These are phyloP conservation scores for Penicillium aurantiogriseum DNA, from an alignment of 2,329 filamentous ascomycete species.

Conservation along the genomic window DNA sequence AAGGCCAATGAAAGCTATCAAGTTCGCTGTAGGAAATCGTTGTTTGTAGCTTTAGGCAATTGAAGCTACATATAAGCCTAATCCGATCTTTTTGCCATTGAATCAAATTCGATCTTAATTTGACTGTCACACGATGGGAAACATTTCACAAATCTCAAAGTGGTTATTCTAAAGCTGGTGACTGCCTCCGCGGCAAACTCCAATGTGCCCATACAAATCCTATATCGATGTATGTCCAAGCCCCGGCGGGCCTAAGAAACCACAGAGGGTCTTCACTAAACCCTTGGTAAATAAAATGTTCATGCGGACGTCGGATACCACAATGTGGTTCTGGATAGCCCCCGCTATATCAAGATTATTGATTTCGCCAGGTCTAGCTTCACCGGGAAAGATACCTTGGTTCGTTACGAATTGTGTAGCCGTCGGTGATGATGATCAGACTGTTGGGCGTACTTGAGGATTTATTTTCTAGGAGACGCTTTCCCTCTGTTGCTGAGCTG, in stretches of 20 bases:
- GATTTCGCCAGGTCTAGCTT: no score
- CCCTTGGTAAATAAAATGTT: background rate
- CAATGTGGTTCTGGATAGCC: background rate
- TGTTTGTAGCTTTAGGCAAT: background rate
- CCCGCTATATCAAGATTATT: no score
- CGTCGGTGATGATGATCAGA: background rate
- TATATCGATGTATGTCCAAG: background rate
- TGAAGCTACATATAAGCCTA: background rate
- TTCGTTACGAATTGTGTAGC: background rate
- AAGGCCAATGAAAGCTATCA: background rate
- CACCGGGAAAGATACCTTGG: background rate
- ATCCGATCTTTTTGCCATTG: background rate
- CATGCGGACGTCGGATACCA: background rate
- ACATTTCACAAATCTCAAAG: background rate
- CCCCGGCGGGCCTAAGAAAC: background rate
- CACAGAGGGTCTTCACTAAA: background rate
- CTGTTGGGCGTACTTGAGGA: background rate
- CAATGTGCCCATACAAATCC: no score
- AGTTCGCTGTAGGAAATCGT: background rate
- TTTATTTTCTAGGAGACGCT: background rate
- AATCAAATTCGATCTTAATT: background rate
- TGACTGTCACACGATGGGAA: background rate
- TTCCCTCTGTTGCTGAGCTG: no score
- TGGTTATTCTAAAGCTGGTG: no score
- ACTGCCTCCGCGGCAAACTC: no score